Evolutionary conservation across 2,329 filamentous ascomycete genomes (phyloP), one percentile per base, ranked within the genome.

Genomic region (Pseudocercospora eumusae): DNA sequence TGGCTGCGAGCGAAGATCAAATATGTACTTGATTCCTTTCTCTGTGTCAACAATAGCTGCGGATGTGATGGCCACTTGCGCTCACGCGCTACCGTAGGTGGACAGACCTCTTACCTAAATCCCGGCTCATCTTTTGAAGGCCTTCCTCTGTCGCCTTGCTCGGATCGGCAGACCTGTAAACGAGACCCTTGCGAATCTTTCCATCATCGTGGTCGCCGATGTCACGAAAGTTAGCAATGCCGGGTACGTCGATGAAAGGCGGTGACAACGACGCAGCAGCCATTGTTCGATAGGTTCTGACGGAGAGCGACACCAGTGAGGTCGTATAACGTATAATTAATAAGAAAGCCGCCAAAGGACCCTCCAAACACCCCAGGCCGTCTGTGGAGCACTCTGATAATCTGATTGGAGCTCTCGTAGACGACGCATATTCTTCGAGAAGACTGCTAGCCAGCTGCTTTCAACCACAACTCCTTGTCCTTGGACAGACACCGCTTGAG

Each of bases 91-190:
- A n/a, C 36, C 21, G 44, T 23, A 8, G 4, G 21, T 47, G 18
- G 4, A 60, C 59, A 42, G 60, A 64, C 60, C 52, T 54, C 67
- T 62, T 73, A 74, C 72, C 70, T 67, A 75, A 61, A 59, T 72
- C 72, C 63, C 69, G 56, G 61, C 70, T 79, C 62, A 90, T 79
- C 47, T 77, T 79, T 7, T 75, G 70, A 6, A 84, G 75, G 15
- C 87, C 87, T 23, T 80, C 76, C 25, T 80, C 73, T 0, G 84
- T 85, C 42, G 88, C 77, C 60, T 77, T 77, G 18, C 83, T 84
- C 15, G 88, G 85, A 67, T 91, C 88, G 1, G 87, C 89, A 54
- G 86, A 86, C 60, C 91, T 87, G 76, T 85, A 93, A 61, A 89
- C 77, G 28, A 86, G 70, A 31, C 81, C 80, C 21, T 77, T 77